Base-by-base conservation (phyloP, 306 rosid species). In the Rosa multiflora region DNA sequence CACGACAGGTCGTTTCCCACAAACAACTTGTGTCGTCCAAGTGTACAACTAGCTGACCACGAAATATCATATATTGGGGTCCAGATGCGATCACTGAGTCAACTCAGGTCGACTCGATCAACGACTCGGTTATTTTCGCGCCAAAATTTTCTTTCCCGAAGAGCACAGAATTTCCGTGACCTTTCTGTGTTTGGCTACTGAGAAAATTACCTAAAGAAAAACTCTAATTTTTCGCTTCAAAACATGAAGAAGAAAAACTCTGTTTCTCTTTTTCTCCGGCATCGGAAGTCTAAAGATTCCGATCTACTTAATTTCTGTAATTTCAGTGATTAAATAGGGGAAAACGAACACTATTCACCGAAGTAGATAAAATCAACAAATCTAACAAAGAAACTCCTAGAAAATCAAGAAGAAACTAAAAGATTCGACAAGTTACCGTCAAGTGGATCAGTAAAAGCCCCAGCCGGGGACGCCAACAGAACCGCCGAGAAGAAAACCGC, bases 351-450 rank as follows among this genome's bases (percentile, higher is more conserved):
- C 17, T 18, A 49, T 26, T 61, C 29, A 44, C 53, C 55, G 18
- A 35, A 68, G 8, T 10, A n/a, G 32, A 68, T 20, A 40, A 8
- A 15, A 5, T 76, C 10, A 74, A 67, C 29, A 67, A 56, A 39
- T 46, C 26, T n/a, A 29, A 44, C 26, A 63, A 63, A 10, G 37
- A 69, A 47, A 69, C 75, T 35, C 0, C 48, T 67, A n/a, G 76
- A 68, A 56, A 53, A 56, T 51, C 26, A 70, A 46, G 47, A 84
- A 59, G 23, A 55, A 72, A 32, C 4, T 12, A 9, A 72, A 49
- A 3, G 74, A 66, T 62, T 20, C 23, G 32, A 20, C 11, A 79
- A 84, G 62, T 82, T 86, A 94, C 99, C 91, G 61, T 94, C 97
- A 6, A 61, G 59, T 26, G 76, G 72, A 69, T 80, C 78, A 21